These are phyloP conservation scores for Apiospora kogelbergensis DNA, from an alignment of 2,329 filamentous ascomycete species.

Conservation along the genomic window DNA sequence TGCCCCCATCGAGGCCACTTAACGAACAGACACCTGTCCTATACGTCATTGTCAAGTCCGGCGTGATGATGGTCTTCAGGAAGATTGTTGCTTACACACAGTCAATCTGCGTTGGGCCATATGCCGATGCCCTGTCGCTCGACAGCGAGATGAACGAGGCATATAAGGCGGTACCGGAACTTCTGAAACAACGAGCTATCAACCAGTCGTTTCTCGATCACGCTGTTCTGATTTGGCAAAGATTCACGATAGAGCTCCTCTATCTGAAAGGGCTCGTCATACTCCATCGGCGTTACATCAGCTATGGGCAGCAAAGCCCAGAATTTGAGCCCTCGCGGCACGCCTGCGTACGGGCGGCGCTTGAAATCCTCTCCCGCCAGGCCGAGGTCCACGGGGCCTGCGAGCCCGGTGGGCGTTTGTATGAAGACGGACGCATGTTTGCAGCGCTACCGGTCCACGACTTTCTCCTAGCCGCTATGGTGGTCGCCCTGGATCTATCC, in stretches of 20 bases:
- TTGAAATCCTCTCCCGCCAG: conserved; percentile 27
- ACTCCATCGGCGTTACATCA: conserved; percentile 32
- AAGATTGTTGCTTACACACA: not conserved
- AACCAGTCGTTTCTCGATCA: conserved; percentile 28
- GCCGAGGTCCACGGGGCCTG: conserved; percentile 31
- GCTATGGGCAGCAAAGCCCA: conserved; percentile 16
- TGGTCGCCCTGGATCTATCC: conserved; percentile 43
- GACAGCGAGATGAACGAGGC: conserved; percentile 20
- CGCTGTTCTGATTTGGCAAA: conserved; percentile 24
- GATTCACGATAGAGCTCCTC: conserved; percentile 31
- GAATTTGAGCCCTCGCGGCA: conserved; percentile 19
- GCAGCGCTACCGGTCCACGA: conserved; percentile 46
- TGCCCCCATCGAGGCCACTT: conserved; percentile 26
- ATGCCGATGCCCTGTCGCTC: conserved; percentile 12
- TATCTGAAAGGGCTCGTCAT: conserved; percentile 32
- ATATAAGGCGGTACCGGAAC: conserved; percentile 25
- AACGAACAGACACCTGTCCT: not conserved
- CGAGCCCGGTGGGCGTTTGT: conserved; percentile 42
- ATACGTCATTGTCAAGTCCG: not conserved
- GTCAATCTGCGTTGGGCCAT: not conserved
- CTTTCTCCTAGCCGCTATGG: conserved; percentile 51
- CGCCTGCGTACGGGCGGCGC: conserved; percentile 28
- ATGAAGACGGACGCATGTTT: conserved; percentile 45
- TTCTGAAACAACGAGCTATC: conserved; percentile 25
- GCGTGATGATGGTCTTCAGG: not conserved